Conservation (phyloP, 331 rosid genomes). For the Stylosanthes scabra region DNA sequence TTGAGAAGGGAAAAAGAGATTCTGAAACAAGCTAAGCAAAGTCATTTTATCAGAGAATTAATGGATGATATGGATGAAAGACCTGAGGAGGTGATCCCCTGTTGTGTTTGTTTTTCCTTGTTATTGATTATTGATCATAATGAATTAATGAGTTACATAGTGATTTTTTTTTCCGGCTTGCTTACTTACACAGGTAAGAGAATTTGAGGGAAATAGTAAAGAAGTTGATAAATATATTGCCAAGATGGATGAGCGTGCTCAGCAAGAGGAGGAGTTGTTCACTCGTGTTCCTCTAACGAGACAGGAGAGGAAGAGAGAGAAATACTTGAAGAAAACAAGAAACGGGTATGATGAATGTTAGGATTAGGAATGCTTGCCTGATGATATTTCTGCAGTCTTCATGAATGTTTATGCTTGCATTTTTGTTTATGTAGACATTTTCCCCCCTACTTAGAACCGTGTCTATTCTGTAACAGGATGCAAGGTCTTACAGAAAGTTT, state of each 20-base stretch:
- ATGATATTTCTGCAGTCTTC: neutral
- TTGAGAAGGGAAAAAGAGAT: conserved; percentile 69
- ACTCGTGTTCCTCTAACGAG: conserved; percentile 76
- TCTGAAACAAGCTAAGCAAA: conserved; percentile 62
- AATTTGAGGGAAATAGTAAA: conserved; percentile 66
- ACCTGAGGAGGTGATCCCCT: conserved; percentile 79
- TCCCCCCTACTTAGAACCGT: conserved; percentile 5
- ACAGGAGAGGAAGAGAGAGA: conserved; percentile 77
- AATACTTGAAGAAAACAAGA: conserved; percentile 74
- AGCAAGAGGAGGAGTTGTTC: conserved; percentile 79
- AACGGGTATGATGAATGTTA: conserved; percentile 63
- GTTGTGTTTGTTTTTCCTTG: conserved; percentile 18
- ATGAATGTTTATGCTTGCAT: neutral
- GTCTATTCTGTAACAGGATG: conserved; percentile 57
- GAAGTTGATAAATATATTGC: conserved; percentile 65
- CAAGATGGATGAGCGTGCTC: conserved; percentile 71
- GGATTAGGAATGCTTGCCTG: neutral
- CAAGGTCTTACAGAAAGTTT: conserved; percentile 80
- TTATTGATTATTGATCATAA: conserved; percentile 20
- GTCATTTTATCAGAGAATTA: conserved; percentile 63
- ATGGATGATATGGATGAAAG: conserved; percentile 75
- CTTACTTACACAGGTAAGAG: conserved; percentile 57
- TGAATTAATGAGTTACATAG: conserved; percentile 19
- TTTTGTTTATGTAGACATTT: neutral
- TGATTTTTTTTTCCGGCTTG: conserved; percentile 31